Conservation (phyloP, 495 filamentous ascomycete species). For the Aspergillus nidulans region DNA sequence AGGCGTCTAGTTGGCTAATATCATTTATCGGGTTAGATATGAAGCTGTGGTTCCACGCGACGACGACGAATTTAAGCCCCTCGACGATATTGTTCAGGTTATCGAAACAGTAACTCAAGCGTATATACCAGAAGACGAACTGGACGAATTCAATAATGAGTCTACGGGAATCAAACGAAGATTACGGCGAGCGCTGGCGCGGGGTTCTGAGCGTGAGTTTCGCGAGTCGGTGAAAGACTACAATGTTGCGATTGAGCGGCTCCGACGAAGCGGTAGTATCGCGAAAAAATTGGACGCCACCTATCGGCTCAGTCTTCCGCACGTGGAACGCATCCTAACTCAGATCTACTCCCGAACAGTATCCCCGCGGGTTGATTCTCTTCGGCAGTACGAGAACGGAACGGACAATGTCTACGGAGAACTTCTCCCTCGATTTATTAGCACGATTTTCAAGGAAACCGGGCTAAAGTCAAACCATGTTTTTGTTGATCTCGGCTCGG, state of each 20-base stretch:
- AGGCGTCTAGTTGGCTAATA: background rate
- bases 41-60: slow-evolving; percentile 73
- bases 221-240: slow-evolving; percentile 65
- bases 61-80: slow-evolving; percentile 72
- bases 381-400: slow-evolving; percentile 80
- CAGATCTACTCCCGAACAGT: slow-evolving; percentile 92
- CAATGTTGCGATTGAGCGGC: slow-evolving; percentile 60
- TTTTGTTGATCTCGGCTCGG: slow-evolving; percentile 91
- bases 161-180: slow-evolving; percentile 66
- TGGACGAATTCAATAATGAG: slow-evolving; percentile 64
- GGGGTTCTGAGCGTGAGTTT: slow-evolving; percentile 62
- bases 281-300: slow-evolving; percentile 61
- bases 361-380: slow-evolving; percentile 74
- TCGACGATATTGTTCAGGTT: slow-evolving; percentile 78
- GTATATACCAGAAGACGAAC: slow-evolving; percentile 67
- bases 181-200: slow-evolving; percentile 63
- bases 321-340: slow-evolving; percentile 75
- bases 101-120: slow-evolving; percentile 67
- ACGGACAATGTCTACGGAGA: slow-evolving; percentile 93
- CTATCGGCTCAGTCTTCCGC: slow-evolving; percentile 59
- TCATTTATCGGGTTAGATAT: slow-evolving; percentile 51
- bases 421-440: slow-evolving; percentile 77
- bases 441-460: slow-evolving; percentile 73
- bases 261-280: slow-evolving; percentile 62
- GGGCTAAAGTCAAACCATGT: slow-evolving; percentile 71